A percentile compares a stretch with the other conserved stretches of the same genome.
phyloP scores from a whole-genome alignment of 306 rosid genomes.

The Rosa chinensis region DNA sequence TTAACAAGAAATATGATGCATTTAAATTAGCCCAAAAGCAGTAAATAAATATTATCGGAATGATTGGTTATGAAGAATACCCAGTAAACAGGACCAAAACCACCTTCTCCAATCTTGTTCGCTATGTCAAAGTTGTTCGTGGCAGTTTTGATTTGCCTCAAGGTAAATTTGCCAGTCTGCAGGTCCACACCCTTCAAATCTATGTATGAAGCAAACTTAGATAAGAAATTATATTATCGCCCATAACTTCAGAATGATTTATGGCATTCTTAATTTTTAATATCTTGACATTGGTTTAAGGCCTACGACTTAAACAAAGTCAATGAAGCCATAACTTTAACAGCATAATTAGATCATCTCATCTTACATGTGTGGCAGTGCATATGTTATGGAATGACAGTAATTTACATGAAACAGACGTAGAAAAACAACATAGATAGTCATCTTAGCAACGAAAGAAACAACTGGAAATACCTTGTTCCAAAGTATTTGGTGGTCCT shows the following conservation, averaged over 20 bases:
- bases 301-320: neutral
- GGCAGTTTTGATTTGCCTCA: constrained; percentile 42
- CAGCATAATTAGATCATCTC: neutral
- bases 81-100: constrained; percentile 51
- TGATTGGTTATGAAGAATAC: constrained; percentile 5
- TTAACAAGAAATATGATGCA: neutral
- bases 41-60: too few relatives aligned
- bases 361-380: too few relatives aligned
- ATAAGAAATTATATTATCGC: neutral
- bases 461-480: constrained; percentile 28
- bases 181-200: constrained; percentile 30
- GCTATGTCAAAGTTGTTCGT: constrained; percentile 39
- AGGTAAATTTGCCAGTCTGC: constrained; percentile 33
- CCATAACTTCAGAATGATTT: too few relatives aligned
- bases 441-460: too few relatives aligned
- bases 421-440: too few relatives aligned
- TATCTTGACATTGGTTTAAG: neutral
- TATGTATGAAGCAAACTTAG: constrained; percentile 1
- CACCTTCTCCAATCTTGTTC: constrained; percentile 52
- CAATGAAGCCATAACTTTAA: neutral
- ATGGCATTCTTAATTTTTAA: neutral
- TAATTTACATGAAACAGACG: too few relatives aligned
- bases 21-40: too few relatives aligned
- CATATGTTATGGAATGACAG: too few relatives aligned
- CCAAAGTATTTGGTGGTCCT: constrained; percentile 17